Base-by-base conservation (phyloP, 1,284 basidiomycete genomes). In the Chalciporus sp. region DNA sequence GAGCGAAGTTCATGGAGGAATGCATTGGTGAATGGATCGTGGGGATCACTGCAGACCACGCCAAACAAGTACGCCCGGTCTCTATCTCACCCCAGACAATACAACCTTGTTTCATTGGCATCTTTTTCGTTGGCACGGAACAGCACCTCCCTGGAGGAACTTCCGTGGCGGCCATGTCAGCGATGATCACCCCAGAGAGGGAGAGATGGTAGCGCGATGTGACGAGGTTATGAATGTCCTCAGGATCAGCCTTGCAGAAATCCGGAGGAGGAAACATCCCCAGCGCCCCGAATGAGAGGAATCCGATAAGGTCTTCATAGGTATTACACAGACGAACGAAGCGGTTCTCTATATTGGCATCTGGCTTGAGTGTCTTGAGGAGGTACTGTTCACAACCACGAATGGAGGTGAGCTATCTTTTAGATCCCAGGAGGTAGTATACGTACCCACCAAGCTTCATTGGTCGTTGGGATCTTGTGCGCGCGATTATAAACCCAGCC, bases 361-460 rank as follows among this genome's bases (percentile, higher is more conserved):
- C 51, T 8, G 60, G 60, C 2, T 46, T 7, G 12, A 58, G 52
- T 0, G 48, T 1, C 1, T 7, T 55, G 20, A 56, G 54, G 7
- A 53, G 29, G 3, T 28, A 19, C 52, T 31, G 26, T 20, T 35
- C 17, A 20, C 33, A n/a, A n/a, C n/a, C n/a, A n/a, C n/a, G n/a
- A n/a, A n/a, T n/a, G n/a, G n/a, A n/a, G n/a, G n/a, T n/a, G n/a
- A n/a, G n/a, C n/a, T n/a, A n/a, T n/a, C n/a, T n/a, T n/a, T n/a
- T n/a, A n/a, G n/a, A n/a, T n/a, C n/a, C n/a, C n/a, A n/a, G n/a
- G n/a, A n/a, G n/a, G n/a, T n/a, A n/a, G n/a, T 14, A 27, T 16
- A 65, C 70, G 43, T 47, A 72, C 70, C 58, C 58, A 67, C 70
- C 70, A 72, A 11, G 58, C 63, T 55, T 71, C 66, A 11, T 71